Percentiles rank a stretch among this genome's conserved stretches.
phyloP scores from a whole-genome alignment of 176 grass and related monocot genomes.

The Avena insularis region DNA sequence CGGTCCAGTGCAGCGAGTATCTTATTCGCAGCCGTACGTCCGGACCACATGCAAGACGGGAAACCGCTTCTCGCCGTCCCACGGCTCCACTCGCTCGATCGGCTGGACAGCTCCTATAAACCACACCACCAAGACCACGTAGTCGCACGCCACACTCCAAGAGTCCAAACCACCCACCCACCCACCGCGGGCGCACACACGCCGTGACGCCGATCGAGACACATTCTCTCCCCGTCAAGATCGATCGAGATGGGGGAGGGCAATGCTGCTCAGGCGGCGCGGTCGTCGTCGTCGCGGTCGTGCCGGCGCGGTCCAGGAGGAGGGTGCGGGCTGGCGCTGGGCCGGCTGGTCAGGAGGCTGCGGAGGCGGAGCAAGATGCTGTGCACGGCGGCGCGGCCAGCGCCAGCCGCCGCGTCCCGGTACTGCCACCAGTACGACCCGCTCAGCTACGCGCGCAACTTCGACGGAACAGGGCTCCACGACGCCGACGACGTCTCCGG shows the following conservation, averaged over 20 bases:
- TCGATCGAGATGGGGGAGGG: conserved; percentile 16
- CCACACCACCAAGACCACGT: not conserved
- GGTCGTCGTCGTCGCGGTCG: not conserved
- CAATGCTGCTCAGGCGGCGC: not conserved
- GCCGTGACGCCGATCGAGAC: not conserved
- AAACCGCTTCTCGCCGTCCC: conserved; percentile 29
- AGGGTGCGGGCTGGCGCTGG: conserved; percentile 57
- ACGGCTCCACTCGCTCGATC: not conserved
- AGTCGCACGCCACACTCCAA: not conserved
- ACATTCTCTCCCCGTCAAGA: not conserved
- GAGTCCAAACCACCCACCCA: not conserved
- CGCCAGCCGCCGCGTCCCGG: conserved; percentile 32
- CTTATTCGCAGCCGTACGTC: not conserved
- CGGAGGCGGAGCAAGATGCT: conserved; percentile 69
- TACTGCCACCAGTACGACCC: conserved; percentile 77
- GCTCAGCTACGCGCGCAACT: conserved; percentile 90
- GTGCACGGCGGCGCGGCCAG: conserved; percentile 40
- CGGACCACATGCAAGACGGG: conserved; percentile 43
- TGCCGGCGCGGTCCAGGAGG: not conserved
- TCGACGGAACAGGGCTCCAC: conserved; percentile 65
- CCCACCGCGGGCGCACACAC: not conserved
- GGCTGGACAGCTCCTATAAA: conserved; percentile 20
- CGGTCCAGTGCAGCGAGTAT: not conserved
- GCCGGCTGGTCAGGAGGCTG: conserved; percentile 70
- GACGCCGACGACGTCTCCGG: conserved; percentile 39